These are phyloP conservation scores for Pilaira anomala DNA, from an alignment of 192 early-diverging fungal genomes.

Conservation along the genomic window DNA sequence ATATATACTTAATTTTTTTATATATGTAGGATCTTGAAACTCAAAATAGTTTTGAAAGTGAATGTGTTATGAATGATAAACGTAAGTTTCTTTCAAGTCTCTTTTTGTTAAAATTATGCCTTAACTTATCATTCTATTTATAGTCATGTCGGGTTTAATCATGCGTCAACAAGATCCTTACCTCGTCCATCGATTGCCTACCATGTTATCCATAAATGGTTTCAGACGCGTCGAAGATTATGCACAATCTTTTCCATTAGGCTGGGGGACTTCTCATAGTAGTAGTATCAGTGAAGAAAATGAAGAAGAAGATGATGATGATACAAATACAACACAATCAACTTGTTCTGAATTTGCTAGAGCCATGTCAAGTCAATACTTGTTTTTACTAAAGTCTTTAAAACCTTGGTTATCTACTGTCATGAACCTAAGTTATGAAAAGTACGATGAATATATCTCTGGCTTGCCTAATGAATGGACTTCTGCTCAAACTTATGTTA, in stretches of 20 bases:
- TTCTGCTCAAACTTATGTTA: constrained; percentile 24
- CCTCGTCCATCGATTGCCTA: constrained; percentile 26
- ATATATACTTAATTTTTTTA: background rate
- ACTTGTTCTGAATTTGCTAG: constrained; percentile 29
- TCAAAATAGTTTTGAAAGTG: constrained; percentile 21
- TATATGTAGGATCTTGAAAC: constrained; percentile 27
- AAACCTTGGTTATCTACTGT: constrained; percentile 21
- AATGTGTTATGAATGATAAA: constrained; percentile 31
- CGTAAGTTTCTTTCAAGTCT: constrained; percentile 12
- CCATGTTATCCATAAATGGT: constrained; percentile 28
- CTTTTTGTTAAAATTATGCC: constrained; percentile 1
- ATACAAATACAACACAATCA: background rate
- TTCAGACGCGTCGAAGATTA: constrained; percentile 28
- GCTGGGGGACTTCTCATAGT: constrained; percentile 25
- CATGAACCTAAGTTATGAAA: constrained; percentile 9
- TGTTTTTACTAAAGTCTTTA: constrained; percentile 23
- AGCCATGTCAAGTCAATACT: constrained; percentile 23
- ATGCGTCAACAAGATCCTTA: constrained; percentile 35
- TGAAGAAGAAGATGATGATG: background rate
- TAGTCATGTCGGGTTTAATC: constrained; percentile 26
- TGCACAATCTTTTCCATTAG: constrained; percentile 28
- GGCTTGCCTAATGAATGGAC: constrained; percentile 27
- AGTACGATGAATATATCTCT: constrained; percentile 18
- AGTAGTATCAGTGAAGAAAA: background rate
- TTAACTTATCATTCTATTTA: constrained; percentile 5